Conservation (phyloP, 805 yeast genomes). For the Lipomyces sp. region DNA sequence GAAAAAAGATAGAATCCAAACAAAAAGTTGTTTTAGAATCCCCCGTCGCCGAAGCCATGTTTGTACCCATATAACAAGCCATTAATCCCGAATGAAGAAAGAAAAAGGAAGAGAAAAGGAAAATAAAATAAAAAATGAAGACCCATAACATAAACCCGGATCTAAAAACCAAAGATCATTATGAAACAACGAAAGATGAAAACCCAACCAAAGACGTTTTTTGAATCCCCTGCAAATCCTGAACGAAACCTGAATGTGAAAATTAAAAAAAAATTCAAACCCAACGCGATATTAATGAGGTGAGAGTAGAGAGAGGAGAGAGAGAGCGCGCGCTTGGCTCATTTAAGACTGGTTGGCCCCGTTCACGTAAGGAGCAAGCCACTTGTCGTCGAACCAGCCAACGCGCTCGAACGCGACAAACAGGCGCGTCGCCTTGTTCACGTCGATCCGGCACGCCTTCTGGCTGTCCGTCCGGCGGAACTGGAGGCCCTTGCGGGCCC, state of each 20-base stretch:
- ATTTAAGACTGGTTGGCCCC: too few relatives aligned
- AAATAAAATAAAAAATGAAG: neutral
- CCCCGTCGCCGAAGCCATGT: neutral
- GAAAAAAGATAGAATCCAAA: neutral
- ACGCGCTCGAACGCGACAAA: conserved; percentile 87
- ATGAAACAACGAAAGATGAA: neutral
- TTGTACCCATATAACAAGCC: too few relatives aligned
- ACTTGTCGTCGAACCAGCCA: conserved; percentile 79
- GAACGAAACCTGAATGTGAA: neutral
- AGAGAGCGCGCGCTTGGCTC: too few relatives aligned
- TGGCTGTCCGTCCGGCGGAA: conserved; percentile 97
- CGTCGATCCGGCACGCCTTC: conserved; percentile 95
- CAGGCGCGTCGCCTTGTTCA: conserved; percentile 88
- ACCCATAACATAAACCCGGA: neutral
- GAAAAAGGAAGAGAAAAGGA: neutral
- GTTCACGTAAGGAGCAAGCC: conserved; percentile 13
- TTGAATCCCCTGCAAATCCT: neutral
- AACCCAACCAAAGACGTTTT: neutral
- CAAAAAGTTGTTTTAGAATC: neutral
- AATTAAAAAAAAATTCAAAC: too few relatives aligned
- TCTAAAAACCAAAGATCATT: too few relatives aligned
- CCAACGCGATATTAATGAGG: too few relatives aligned
- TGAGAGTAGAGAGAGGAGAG: too few relatives aligned
- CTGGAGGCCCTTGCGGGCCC: conserved; percentile 61
- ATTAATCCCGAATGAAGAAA: too few relatives aligned